Base-by-base conservation (phyloP, 2,329 filamentous ascomycete genomes). In the Fusarium nematophilum region DNA sequence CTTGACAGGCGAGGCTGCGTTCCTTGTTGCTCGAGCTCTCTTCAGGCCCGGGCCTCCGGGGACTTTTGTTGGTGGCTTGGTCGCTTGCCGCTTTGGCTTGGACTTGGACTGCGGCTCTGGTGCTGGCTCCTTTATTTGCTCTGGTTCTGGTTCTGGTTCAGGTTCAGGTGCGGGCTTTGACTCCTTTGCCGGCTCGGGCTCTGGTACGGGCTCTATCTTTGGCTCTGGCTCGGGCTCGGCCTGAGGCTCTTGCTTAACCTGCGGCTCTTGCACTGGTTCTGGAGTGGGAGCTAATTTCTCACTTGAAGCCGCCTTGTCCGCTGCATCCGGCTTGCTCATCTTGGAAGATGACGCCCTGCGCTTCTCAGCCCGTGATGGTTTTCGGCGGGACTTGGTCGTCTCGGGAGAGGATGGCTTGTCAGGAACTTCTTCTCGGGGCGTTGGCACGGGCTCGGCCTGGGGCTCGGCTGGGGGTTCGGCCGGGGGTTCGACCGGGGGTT, bases 1-100 rank as follows among this genome's bases (percentile, higher is more conserved):
- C 66, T 83, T 87, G 6, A 79, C 47, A 1, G 84, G 80, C 6
- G 83, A 81, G 1, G 82, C 75, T 2, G 76, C 67, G 53, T 70
- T 78, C 61, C 84, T 80, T 25, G 82, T 86, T 17, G 86, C 86
- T 36, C 79, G 78, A 40, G 82, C 85, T 65, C 86, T 79, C 71
- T 79, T 85, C 21, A 89, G 72, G 2, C 70, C 70, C 3, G 78
- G 75, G 5, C 72, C 69, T 6, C 73, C 58, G 7, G 56, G 48
- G n/a, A 53, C 34, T 38, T 53, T 62, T 29, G 46, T 44, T 2
- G 65, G 57, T 13, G 55, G 29, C 15, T 64, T 64, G 21, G 55
- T 65, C 23, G 60, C 51, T 48, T 62, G 63, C 10, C 60, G 63
- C 39, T 59, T 68, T n/a, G 54, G 57, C 34, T 65, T 56, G 11